Percentiles rank a stretch among this genome's conserved stretches.
phyloP scores from a whole-genome alignment of 345 rosid species.

The Ceriops tagal region DNA sequence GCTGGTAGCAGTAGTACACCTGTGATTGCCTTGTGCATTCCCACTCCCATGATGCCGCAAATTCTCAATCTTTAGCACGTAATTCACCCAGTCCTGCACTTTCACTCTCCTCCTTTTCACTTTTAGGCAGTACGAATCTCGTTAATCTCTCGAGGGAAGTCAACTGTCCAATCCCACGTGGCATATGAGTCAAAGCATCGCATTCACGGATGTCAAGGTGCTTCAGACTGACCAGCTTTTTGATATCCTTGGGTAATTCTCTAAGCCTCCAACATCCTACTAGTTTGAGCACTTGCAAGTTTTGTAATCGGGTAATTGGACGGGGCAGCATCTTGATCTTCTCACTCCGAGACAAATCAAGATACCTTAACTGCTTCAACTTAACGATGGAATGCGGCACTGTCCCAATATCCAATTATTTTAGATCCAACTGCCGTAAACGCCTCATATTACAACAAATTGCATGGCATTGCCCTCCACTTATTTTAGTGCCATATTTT shows the following conservation, averaged over 20 bases:
- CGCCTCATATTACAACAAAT: neutral
- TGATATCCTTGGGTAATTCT: neutral
- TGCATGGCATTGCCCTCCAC: neutral
- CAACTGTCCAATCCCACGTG: conserved; percentile 20
- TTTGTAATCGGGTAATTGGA: no score
- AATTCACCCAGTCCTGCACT: conserved; percentile 13
- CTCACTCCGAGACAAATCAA: neutral
- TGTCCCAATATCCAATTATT: neutral
- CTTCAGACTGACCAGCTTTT: conserved; percentile 9
- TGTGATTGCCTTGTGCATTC: no score
- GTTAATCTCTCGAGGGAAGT: conserved; percentile 17
- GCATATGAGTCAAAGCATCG: conserved; percentile 14
- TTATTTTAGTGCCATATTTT: neutral
- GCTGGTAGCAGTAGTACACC: no score
- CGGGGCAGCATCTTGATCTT: conserved; percentile 10
- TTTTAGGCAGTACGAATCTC: neutral
- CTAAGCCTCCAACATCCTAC: no score
- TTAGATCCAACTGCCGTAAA: conserved; percentile 13
- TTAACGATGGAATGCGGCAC: conserved; percentile 13
- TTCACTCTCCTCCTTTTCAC: neutral
- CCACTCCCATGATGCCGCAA: no score
- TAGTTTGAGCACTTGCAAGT: no score
- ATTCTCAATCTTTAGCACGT: no score
- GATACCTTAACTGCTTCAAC: conserved; percentile 25
- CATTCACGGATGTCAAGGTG: neutral